phyloP scores from a whole-genome alignment of 2,329 filamentous ascomycete genomes.

The Apiospora pterosperma region DNA sequence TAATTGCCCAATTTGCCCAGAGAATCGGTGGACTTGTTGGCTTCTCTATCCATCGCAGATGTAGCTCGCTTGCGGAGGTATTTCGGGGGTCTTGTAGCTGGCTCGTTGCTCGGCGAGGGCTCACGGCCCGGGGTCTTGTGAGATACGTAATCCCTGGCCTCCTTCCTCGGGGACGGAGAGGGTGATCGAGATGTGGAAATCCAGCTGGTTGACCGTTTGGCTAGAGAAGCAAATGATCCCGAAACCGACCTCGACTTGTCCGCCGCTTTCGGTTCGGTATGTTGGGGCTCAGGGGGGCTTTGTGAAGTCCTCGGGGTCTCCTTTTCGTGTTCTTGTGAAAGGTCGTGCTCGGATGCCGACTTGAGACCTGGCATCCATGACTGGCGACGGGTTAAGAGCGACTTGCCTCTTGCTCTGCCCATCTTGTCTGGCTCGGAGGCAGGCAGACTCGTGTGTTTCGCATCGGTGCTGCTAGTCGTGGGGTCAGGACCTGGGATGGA shows the following conservation, averaged over 20 bases:
- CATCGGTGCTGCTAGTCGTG: constrained; percentile 19
- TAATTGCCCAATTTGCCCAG: constrained; percentile 34
- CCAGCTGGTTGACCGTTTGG: constrained; percentile 44
- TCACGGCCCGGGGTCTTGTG: constrained; percentile 18
- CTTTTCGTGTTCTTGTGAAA: background rate
- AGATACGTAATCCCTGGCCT: constrained; percentile 18
- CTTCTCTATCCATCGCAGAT: constrained; percentile 25
- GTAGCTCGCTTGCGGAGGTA: constrained; percentile 26
- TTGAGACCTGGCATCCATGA: constrained; percentile 51
- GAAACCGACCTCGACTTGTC: constrained; percentile 37
- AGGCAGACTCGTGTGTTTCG: constrained; percentile 19
- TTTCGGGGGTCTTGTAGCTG: constrained; percentile 27
- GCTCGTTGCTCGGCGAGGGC: constrained; percentile 25
- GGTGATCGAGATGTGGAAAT: constrained; percentile 46
- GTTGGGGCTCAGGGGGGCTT: constrained; percentile 11
- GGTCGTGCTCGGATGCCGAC: constrained; percentile 33
- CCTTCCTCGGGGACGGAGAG: constrained; percentile 35
- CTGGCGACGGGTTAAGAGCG: constrained; percentile 46
- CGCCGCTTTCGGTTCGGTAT: constrained; percentile 24
- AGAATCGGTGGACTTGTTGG: constrained; percentile 33
- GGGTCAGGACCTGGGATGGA: constrained; percentile 27
- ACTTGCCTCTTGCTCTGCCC: constrained; percentile 35
- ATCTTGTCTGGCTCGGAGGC: constrained; percentile 23
- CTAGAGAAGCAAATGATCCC: constrained; percentile 47
- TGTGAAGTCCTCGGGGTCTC: constrained; percentile 16